These are phyloP conservation scores for Trichoderma semiorbis DNA, from an alignment of 2,329 filamentous ascomycete species.

Conservation along the genomic window DNA sequence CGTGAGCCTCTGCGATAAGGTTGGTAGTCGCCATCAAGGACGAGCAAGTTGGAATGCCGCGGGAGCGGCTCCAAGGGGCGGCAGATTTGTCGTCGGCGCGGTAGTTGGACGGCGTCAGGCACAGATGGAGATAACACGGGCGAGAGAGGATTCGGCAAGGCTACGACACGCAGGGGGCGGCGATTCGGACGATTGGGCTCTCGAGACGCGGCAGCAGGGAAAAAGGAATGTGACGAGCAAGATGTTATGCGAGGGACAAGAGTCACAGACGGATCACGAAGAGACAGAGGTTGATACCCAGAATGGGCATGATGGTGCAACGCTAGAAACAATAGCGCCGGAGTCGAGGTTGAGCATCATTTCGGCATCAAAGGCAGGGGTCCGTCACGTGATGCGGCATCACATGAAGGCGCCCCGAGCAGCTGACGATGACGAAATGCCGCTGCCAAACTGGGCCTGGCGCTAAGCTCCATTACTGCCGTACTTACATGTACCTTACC, in stretches of 20 bases:
- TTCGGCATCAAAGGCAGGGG: slow-evolving; percentile 8
- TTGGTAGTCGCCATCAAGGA: slow-evolving; percentile 38
- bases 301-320: slow-evolving; percentile 11
- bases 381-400: slow-evolving; percentile 13
- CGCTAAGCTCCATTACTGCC: not conserved
- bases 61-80: not conserved
- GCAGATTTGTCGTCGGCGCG: not conserved
- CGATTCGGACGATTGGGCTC: not conserved
- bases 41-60: slow-evolving; percentile 5
- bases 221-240: slow-evolving; percentile 2
- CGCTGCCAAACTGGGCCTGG: not conserved
- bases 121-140: not conserved
- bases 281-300: slow-evolving; percentile 8
- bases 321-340: slow-evolving; percentile 14
- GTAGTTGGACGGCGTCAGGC: not conserved
- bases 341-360: slow-evolving; percentile 8
- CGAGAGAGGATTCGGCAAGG: not conserved
- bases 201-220: not conserved
- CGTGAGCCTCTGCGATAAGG: slow-evolving; percentile 39
- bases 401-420: not conserved
- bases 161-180: not conserved
- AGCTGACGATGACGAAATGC: slow-evolving; percentile 16
- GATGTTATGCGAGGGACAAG: not conserved
- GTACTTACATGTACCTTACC: not conserved
- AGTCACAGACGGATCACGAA: slow-evolving; percentile 1